These are phyloP conservation scores for Penicillium concentricum DNA, from an alignment of 2,329 filamentous ascomycete species.

Conservation along the genomic window DNA sequence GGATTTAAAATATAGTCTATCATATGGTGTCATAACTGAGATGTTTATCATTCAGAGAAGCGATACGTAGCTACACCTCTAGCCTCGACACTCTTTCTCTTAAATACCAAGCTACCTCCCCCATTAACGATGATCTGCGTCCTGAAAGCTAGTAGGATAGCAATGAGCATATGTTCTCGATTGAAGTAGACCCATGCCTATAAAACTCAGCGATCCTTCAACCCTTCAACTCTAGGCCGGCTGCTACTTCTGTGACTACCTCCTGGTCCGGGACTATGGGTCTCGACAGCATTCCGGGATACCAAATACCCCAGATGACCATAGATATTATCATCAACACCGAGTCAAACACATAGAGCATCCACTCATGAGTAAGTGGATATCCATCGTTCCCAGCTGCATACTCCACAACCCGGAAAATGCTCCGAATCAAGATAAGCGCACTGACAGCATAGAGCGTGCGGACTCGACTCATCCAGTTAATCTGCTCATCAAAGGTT, in stretches of 20 bases:
- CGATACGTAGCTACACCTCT: too few relatives aligned
- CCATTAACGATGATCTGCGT: too few relatives aligned
- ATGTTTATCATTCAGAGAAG: neutral
- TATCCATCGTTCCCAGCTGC: conserved; percentile 45
- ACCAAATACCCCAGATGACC: conserved; percentile 14
- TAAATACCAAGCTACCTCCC: too few relatives aligned
- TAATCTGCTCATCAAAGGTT: neutral
- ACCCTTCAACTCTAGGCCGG: neutral
- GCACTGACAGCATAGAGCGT: conserved; percentile 21
- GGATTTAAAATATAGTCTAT: neutral
- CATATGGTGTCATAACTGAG: too few relatives aligned
- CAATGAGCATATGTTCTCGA: neutral
- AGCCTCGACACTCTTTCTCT: too few relatives aligned
- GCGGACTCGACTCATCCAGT: conserved; percentile 15
- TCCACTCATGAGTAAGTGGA: conserved; percentile 43
- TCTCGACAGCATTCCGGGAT: neutral
- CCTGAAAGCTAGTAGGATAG: neutral
- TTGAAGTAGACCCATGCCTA: neutral
- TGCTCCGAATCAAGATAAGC: conserved; percentile 45
- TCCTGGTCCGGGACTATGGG: neutral
- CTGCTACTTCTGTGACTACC: neutral
- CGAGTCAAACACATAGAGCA: conserved; percentile 47
- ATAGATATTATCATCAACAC: conserved; percentile 34
- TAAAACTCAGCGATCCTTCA: neutral
- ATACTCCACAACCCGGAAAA: conserved; percentile 53